phyloP scores from a whole-genome alignment of 345 rosid genomes.

The Cardamine chenopodiifolia region DNA sequence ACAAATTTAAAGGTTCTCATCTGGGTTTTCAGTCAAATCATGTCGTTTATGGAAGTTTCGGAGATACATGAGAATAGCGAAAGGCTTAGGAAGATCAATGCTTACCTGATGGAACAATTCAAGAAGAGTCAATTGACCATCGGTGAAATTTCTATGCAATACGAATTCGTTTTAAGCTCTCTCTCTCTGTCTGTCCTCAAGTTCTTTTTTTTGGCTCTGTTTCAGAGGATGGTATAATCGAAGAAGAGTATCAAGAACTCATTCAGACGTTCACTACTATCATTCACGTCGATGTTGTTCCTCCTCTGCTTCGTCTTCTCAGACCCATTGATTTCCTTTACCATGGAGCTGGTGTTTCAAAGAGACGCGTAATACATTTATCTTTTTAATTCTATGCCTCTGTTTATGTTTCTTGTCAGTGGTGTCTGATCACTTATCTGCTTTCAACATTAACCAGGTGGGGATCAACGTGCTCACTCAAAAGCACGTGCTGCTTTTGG shows the following conservation, averaged over 20 bases:
- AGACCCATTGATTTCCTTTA: conserved; percentile 43
- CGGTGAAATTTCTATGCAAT: conserved; percentile 43
- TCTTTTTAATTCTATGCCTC: neutral
- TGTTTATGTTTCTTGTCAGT: neutral
- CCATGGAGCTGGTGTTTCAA: conserved; percentile 39
- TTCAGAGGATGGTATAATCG: conserved; percentile 40
- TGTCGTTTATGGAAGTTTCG: conserved; percentile 66
- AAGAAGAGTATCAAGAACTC: conserved; percentile 44
- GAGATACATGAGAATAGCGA: conserved; percentile 68
- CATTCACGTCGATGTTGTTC: conserved; percentile 44
- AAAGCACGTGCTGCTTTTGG: conserved; percentile 67
- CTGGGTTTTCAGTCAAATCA: conserved; percentile 47
- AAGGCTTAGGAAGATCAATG: conserved; percentile 55
- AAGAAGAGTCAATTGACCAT: conserved; percentile 43
- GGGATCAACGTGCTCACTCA: conserved; percentile 66
- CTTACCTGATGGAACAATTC: conserved; percentile 46
- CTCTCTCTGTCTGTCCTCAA: neutral
- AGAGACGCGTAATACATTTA: conserved; percentile 38
- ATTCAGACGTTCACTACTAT: conserved; percentile 42
- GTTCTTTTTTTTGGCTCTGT: conserved; percentile 10
- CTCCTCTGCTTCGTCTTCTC: conserved; percentile 41
- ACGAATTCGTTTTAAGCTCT: neutral
- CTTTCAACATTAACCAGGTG: conserved; percentile 48
- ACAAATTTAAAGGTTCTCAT: conserved; percentile 1
- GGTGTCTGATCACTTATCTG: conserved; percentile 17